Conservation (phyloP, 768 basidiomycete species). For the Mycena latifolia region DNA sequence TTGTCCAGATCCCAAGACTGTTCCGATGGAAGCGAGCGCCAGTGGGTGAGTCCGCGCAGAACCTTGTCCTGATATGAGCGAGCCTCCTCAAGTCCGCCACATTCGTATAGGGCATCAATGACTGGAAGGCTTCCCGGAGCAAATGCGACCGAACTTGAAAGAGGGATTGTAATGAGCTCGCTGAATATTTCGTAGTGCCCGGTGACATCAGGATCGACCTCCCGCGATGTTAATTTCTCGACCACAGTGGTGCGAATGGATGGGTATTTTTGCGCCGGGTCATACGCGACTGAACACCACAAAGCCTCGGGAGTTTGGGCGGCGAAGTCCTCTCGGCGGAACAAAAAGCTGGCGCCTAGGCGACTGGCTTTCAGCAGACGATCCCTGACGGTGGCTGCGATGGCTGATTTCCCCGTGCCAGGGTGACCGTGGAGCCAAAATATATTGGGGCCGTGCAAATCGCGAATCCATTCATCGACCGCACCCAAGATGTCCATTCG, state of each 20-base stretch:
- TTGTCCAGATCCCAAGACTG: no score
- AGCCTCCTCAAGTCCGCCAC: neutral
- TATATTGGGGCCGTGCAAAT: constrained; percentile 17
- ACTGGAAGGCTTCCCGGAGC: neutral
- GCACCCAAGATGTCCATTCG: constrained; percentile 6
- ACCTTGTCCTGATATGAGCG: neutral
- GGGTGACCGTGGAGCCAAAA: constrained; percentile 23
- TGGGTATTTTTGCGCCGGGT: constrained; percentile 11
- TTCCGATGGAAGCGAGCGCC: neutral
- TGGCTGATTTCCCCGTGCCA: constrained; percentile 20
- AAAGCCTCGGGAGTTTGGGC: constrained; percentile 8
- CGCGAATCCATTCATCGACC: constrained; percentile 9
- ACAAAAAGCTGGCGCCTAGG: constrained; percentile 4
- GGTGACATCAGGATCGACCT: constrained; percentile 1
- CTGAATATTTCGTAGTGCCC: neutral
- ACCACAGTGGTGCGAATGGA: neutral
- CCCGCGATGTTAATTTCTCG: neutral
- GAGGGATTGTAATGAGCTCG: neutral
- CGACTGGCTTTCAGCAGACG: neutral
- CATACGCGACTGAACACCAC: constrained; percentile 22
- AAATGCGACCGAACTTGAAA: neutral
- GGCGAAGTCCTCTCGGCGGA: constrained; percentile 11
- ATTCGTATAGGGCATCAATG: constrained; percentile 27
- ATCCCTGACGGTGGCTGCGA: constrained; percentile 2
- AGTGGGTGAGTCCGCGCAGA: neutral